Base-by-base conservation (phyloP, 2,329 filamentous ascomycete genomes). In the Rutstroemia sp. region DNA sequence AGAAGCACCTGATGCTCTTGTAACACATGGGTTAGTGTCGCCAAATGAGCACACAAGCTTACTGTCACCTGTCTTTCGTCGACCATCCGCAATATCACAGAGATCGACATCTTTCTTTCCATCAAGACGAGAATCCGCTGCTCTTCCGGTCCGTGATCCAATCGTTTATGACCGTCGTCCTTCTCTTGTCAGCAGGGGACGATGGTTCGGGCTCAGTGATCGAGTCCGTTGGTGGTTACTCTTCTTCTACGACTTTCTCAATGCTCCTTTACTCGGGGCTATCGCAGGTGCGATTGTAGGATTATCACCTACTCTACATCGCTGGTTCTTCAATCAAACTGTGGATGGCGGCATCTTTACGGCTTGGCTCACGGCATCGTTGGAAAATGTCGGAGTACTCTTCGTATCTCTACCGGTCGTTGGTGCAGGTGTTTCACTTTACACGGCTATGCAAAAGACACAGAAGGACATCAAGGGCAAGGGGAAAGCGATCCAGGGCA, bases 351-450 rank as follows among this genome's bases (percentile, higher is more conserved):
- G 85, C 1, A 79, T 84, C 56, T 78, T 87, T 63, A 83, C 79
- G 19, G 83, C 83, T 1, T 88, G 83, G 84, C 70, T 88, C 40
- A 87, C 83, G 0, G 74, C 76, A 0, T 78, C 79, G 0, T 69
- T 87, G 19, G 76, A 81, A 61, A 86, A 83, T 55, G 74, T 87
- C 21, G 84, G 84, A 3, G 73, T 76, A 0, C 73, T 88, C 0
- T 88, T 88, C 65, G 82, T 84, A 0, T 77, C 81, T 0, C 70
- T 86, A 25, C 85, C 86, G 30, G 80, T 87, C 16, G 77, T 88
- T 16, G 76, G 87, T 0, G 83, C 85, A 0, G 84, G 85, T 1
- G 80, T 85, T n/a, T 84, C 83, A 60, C 74, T 88, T 1, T 81
- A 78, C 55, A 76, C 76, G 21, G 76, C 78, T 16, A 71, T 82